phyloP scores from a whole-genome alignment of 371 early-diverging fungal genomes.

The Mortierella sp. region DNA sequence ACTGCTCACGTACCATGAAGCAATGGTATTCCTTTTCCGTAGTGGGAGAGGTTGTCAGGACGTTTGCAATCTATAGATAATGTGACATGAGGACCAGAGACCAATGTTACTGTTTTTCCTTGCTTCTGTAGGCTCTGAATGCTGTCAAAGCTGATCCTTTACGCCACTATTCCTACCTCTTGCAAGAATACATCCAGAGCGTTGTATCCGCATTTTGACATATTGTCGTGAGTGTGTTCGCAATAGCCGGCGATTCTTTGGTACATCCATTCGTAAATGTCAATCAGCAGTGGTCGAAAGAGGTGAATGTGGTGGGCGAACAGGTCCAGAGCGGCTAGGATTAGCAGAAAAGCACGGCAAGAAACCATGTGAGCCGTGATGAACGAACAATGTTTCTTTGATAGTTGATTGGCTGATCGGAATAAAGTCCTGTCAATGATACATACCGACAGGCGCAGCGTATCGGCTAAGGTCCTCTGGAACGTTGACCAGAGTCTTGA shows the following conservation, averaged over 20 bases:
- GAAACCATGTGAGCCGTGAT: background rate
- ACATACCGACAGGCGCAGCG: constrained; percentile 62
- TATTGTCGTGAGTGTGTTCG: constrained; percentile 64
- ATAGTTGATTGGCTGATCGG: background rate
- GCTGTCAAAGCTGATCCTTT: background rate
- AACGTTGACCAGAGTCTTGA: constrained; percentile 60
- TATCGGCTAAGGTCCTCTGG: constrained; percentile 64
- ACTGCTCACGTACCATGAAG: constrained; percentile 52
- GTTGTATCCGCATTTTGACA: constrained; percentile 65
- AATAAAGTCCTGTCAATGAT: background rate
- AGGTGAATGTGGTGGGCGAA: constrained; percentile 66
- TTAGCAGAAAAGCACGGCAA: background rate
- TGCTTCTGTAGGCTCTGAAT: background rate
- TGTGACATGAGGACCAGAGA: background rate
- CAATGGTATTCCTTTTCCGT: constrained; percentile 45
- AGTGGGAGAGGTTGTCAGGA: constrained; percentile 35
- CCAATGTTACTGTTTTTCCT: background rate
- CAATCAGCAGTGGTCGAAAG: constrained; percentile 62
- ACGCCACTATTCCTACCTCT: constrained; percentile 55
- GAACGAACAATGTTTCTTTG: background rate
- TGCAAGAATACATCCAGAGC: constrained; percentile 68
- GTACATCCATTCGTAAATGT: constrained; percentile 63
- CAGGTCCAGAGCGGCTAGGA: constrained; percentile 69
- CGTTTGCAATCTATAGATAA: constrained; percentile 48
- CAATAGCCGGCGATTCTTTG: constrained; percentile 61